Conservation (phyloP, 306 rosid species). For the Medicago arabica region DNA sequence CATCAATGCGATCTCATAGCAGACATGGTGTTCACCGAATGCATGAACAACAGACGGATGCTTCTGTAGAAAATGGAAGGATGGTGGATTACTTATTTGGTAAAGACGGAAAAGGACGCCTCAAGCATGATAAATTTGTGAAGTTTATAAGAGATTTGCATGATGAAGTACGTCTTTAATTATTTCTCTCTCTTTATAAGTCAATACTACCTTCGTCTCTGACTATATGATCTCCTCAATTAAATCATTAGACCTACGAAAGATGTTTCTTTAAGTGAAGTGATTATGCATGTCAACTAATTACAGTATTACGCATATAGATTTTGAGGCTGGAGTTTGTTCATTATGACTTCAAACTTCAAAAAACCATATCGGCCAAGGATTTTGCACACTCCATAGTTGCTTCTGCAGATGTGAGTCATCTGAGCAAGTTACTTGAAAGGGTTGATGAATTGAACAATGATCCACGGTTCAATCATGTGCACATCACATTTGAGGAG, state of each 20-base stretch:
- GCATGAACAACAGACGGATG: conserved; percentile 61
- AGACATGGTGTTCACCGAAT: conserved; percentile 72
- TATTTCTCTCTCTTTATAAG: conserved; percentile 1
- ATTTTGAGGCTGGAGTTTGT: conserved; percentile 78
- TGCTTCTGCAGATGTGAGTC: conserved; percentile 78
- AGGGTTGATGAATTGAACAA: conserved; percentile 62
- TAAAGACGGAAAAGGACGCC: conserved; percentile 65
- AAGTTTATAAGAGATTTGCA: conserved; percentile 69
- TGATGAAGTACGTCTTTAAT: conserved; percentile 58
- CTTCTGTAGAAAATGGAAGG: conserved; percentile 83
- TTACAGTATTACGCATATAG: conserved; percentile 46
- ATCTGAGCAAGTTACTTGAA: conserved; percentile 60
- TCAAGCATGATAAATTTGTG: conserved; percentile 70
- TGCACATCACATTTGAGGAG: conserved; percentile 70
- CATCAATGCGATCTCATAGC: conserved; percentile 78
- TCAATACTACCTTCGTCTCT: neutral
- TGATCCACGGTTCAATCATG: conserved; percentile 50
- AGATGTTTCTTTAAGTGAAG: neutral
- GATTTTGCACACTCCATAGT: conserved; percentile 95
- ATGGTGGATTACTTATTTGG: conserved; percentile 81
- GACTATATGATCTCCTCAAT: no score
- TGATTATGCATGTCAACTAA: neutral
- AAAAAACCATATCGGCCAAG: conserved; percentile 68
- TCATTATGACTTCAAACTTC: conserved; percentile 78
- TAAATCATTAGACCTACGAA: neutral